These are phyloP conservation scores for Fusarium bulbicola DNA, from an alignment of 2,329 filamentous ascomycete species.

Conservation along the genomic window DNA sequence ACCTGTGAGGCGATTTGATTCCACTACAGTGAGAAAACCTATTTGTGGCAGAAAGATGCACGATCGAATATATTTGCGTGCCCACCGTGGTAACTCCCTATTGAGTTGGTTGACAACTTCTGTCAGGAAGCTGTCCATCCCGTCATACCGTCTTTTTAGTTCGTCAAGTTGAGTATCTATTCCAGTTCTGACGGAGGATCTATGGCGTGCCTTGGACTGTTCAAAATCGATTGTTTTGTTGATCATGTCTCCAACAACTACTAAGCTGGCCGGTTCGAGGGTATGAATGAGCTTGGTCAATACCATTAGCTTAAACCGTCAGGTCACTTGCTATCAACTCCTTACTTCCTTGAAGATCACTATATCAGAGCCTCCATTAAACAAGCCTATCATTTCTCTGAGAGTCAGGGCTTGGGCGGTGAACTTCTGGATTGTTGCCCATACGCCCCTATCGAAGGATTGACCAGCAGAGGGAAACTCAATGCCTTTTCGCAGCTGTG, in stretches of 20 bases:
- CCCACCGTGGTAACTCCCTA: conserved; percentile 68
- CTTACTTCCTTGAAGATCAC: conserved; percentile 51
- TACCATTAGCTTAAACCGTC: conserved; percentile 4
- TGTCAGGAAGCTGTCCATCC: conserved; percentile 77
- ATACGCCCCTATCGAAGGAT: conserved; percentile 72
- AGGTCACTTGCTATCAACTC: conserved; percentile 37
- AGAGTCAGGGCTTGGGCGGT: conserved; percentile 76
- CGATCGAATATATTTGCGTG: conserved; percentile 65
- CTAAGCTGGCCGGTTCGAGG: conserved; percentile 67
- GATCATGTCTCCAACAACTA: conserved; percentile 75
- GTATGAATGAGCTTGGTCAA: conserved; percentile 62
- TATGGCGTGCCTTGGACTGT: conserved; percentile 73
- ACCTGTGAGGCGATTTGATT: conserved; percentile 59
- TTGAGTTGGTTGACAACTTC: conserved; percentile 73
- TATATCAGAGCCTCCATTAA: conserved; percentile 32
- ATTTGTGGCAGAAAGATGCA: conserved; percentile 93
- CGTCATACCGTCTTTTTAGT: conserved; percentile 80
- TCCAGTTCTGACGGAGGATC: conserved; percentile 77
- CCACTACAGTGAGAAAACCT: conserved; percentile 85
- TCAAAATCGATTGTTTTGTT: conserved; percentile 83
- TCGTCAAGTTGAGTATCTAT: conserved; percentile 79
- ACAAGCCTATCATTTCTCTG: conserved; percentile 62
- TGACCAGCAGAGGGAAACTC: conserved; percentile 58
- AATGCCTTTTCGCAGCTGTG: conserved; percentile 81
- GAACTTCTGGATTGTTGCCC: conserved; percentile 78